A percentile compares a stretch with the other conserved stretches of the same genome.
These are phyloP conservation scores for Leccinellum rugosiceps DNA, from an alignment of 768 basidiomycete species.

Conservation along the genomic window DNA sequence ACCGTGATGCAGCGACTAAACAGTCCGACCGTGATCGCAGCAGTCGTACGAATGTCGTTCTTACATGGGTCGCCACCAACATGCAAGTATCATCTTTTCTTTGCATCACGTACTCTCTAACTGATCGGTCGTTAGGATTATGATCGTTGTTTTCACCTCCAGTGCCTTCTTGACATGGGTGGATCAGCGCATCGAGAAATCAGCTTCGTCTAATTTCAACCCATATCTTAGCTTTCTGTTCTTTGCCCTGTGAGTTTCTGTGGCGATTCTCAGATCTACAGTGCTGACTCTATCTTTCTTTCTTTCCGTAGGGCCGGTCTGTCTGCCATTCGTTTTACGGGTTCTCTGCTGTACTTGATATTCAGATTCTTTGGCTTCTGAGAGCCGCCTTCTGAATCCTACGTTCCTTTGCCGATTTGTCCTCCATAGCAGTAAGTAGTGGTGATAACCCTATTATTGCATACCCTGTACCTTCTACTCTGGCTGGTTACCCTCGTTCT, in stretches of 20 bases:
- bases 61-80: constrained; percentile 82
- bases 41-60: constrained; percentile 80
- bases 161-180: constrained; percentile 76
- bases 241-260: constrained; percentile 47
- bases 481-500: background rate
- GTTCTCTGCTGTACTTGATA: constrained; percentile 75
- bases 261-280: background rate
- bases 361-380: constrained; percentile 60
- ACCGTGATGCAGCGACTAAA: constrained; percentile 84
- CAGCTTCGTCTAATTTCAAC: constrained; percentile 64
- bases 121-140: constrained; percentile 39
- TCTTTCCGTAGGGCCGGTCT: constrained; percentile 58
- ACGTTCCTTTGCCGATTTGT: constrained; percentile 1
- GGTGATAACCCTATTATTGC: constrained; percentile 8
- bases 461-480: constrained; percentile 13
- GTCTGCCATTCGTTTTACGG: constrained; percentile 76
- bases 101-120: background rate
- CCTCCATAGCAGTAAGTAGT: constrained; percentile 1
- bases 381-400: background rate
- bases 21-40: constrained; percentile 84
- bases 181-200: constrained; percentile 48
- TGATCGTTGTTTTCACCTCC: constrained; percentile 77
- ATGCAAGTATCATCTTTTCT: constrained; percentile 48
- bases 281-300: constrained; percentile 3
- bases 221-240: constrained; percentile 89